These are phyloP conservation scores for Calonectria hawksworthii DNA, from an alignment of 2,329 filamentous ascomycete genomes.

Conservation along the genomic window DNA sequence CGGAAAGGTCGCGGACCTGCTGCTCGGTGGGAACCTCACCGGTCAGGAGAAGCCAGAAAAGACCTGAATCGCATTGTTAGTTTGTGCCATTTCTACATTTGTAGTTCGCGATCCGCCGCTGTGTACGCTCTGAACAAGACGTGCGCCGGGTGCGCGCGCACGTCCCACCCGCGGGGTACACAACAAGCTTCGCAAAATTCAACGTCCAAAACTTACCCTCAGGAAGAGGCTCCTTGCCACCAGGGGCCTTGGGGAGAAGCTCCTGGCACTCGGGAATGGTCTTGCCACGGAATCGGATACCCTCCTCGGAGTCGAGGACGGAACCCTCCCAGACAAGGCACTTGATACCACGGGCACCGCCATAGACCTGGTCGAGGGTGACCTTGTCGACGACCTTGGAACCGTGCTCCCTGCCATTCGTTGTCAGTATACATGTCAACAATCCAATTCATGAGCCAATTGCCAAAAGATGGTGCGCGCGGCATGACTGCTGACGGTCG, in stretches of 20 bases:
- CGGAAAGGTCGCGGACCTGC: constrained; percentile 97
- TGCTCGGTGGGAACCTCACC: constrained; percentile 98
- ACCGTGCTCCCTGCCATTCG: constrained; percentile 81
- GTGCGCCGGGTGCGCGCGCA: background rate
- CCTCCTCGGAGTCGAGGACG: constrained; percentile 97
- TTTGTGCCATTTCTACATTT: background rate
- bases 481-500: constrained; percentile 24
- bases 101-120: background rate
- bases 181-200: background rate
- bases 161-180: constrained; percentile 20
- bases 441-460: constrained; percentile 5
- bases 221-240: constrained; percentile 95
- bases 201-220: constrained; percentile 72
- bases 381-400: constrained; percentile 97
- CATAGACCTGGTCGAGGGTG: constrained; percentile 99
- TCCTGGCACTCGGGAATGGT: constrained; percentile 99
- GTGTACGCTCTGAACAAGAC: background rate
- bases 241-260: constrained; percentile 95
- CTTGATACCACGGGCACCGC: constrained; percentile 99
- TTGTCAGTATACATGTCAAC: constrained; percentile 34
- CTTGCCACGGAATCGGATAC: constrained; percentile 99
- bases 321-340: constrained; percentile 98
- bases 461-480: constrained; percentile 11
- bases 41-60: constrained; percentile 99
- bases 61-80: constrained; percentile 67